Evolutionary conservation across 768 basidiomycete species (phyloP).

Genomic region (Mycena epipterygia): DNA sequence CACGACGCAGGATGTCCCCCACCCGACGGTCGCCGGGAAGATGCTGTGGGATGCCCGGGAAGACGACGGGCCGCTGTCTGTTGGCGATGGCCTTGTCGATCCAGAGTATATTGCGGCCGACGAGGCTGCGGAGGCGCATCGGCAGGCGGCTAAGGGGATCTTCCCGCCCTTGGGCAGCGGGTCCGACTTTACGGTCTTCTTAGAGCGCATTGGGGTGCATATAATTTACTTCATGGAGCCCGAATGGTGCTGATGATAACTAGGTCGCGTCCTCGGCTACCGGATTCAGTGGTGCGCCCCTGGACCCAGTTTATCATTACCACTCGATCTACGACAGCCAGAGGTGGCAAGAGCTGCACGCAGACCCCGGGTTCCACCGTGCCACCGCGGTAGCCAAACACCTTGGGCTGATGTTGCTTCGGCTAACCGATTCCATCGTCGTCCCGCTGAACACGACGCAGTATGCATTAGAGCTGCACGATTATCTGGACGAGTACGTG

Average conservation of each 20-base stretch:
- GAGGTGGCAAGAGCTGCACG: conserved; percentile 80
- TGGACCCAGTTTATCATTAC: conserved; percentile 82
- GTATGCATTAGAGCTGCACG: conserved; percentile 75
- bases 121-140: conserved; percentile 48
- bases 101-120: conserved; percentile 58
- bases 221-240: background rate
- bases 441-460: conserved; percentile 85
- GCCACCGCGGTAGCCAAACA: conserved; percentile 80
- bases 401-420: conserved; percentile 73
- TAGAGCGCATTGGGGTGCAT: conserved; percentile 76
- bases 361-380: conserved; percentile 80
- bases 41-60: conserved; percentile 72
- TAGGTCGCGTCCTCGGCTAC: conserved; percentile 59
- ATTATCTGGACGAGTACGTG: conserved; percentile 71
- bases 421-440: conserved; percentile 72
- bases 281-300: conserved; percentile 55
- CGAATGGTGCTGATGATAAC: conserved; percentile 28
- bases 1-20: conserved; percentile 67
- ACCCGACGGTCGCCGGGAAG: conserved; percentile 63
- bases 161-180: conserved; percentile 83
- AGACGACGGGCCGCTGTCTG: conserved; percentile 58
- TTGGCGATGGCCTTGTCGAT: conserved; percentile 53
- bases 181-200: conserved; percentile 93
- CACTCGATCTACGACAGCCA: conserved; percentile 82
- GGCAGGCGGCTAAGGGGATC: conserved; percentile 53